phyloP scores from a whole-genome alignment of 768 basidiomycete species.

The Lentinula sp. region DNA sequence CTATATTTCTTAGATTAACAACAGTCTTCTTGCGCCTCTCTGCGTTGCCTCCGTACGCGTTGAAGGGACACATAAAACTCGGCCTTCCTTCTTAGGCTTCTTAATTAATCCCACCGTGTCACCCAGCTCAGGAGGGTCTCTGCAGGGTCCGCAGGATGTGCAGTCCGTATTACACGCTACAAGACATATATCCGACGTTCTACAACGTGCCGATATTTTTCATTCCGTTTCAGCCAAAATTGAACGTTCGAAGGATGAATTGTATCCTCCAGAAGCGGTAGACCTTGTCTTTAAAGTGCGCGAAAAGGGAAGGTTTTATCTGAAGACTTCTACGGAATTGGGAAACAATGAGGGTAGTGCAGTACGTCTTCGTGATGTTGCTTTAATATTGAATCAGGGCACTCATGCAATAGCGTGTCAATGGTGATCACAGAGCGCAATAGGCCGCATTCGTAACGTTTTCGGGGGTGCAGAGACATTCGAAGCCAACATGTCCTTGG shows the following conservation, averaged over 20 bases:
- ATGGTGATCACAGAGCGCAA: slow-evolving; percentile 47
- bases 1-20: not conserved
- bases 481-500: slow-evolving; percentile 75
- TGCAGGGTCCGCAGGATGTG: slow-evolving; percentile 25
- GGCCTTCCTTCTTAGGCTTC: slow-evolving; percentile 74
- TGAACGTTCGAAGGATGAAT: slow-evolving; percentile 46
- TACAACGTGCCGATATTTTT: slow-evolving; percentile 78
- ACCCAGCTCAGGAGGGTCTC: slow-evolving; percentile 11
- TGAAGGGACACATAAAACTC: slow-evolving; percentile 68
- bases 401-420: not conserved
- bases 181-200: slow-evolving; percentile 54
- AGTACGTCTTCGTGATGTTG: slow-evolving; percentile 40
- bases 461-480: slow-evolving; percentile 90
- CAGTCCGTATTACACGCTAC: slow-evolving; percentile 68
- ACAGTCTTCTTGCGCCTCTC: slow-evolving; percentile 34
- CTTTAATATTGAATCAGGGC: not conserved
- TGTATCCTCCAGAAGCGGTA: slow-evolving; percentile 56
- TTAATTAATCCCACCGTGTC: slow-evolving; percentile 60
- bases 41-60: slow-evolving; percentile 75
- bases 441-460: slow-evolving; percentile 77
- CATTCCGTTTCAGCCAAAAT: slow-evolving; percentile 56
- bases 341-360: slow-evolving; percentile 92
- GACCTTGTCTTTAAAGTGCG: slow-evolving; percentile 76
- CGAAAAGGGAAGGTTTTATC: slow-evolving; percentile 70
- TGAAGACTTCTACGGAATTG: slow-evolving; percentile 84